Base-by-base conservation (phyloP, 1,284 basidiomycete genomes). In the Psilocybe mexicana region DNA sequence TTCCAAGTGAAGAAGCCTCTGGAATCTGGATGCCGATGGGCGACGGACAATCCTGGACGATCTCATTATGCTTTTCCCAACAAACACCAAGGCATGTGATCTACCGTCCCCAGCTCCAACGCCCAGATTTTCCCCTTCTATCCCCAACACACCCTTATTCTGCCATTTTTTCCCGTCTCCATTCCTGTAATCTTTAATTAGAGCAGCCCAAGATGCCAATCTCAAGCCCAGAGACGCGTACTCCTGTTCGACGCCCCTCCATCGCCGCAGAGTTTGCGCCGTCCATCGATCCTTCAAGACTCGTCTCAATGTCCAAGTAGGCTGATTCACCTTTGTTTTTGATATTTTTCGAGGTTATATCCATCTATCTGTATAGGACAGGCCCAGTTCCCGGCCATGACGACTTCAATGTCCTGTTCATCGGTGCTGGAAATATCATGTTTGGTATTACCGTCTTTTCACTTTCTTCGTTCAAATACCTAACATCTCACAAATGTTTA, bases 361-460 rank as follows among this genome's bases (percentile, higher is more conserved):
- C 25, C 51, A 28, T 7, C 60, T 14, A 6, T 12, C 30, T 56
- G 24, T 51, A 25, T 72, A 90, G 88, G 71, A 73, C 75, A 25
- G 76, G 74, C 54, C 83, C 85, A 57, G 70, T 86, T 53, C 77
- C 77, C 52, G 87, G 86, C 7, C 72, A 77, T 45, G 83, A 87
- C 64, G 80, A 88, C 68, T 95, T 95, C 79, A 96, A 96, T 72
- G 86, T 97, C 59, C 85, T 95, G 69, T 94, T 94, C 74, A 81
- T 96, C 66, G 94, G 94, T 54, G 94, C 94, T 33, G 94, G 94
- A 52, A 95, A 95, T 75, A 94, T 95, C 77, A 94, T 95, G 92
- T 95, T 94, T 69, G 93, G 93, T 88, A 55, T 56, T 60, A 48
- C 7, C 28, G 3, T n/a, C 2, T 28, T 47, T 14, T 18, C 49